Percentiles rank a stretch among this genome's conserved stretches.
Conservation (phyloP, 2,329 filamentous ascomycete genomes). For the Ophiostoma pallidulum region DNA sequence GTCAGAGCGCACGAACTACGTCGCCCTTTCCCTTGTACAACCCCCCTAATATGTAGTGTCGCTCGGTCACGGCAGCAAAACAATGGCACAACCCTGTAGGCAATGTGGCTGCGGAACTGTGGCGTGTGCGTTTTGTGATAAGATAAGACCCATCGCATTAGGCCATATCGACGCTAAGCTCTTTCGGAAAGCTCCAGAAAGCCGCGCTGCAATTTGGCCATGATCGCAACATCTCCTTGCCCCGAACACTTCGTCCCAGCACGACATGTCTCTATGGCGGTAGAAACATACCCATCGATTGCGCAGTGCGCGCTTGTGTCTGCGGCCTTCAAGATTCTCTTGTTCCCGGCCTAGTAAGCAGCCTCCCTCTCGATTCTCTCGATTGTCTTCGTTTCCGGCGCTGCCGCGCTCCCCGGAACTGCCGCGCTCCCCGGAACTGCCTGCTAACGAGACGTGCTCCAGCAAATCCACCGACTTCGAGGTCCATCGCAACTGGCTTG, state of each 20-base stretch:
- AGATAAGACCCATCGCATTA: no score
- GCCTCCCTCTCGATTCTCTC: not conserved
- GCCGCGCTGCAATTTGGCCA: not conserved
- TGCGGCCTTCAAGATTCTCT: constrained; percentile 78
- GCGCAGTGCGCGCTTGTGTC: constrained; percentile 79
- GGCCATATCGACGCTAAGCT: no score
- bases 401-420: not conserved
- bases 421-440: not conserved
- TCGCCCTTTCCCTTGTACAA: not conserved
- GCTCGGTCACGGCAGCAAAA: not conserved
- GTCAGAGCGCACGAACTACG: not conserved
- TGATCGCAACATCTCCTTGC: not conserved
- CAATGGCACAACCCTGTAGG: no score
- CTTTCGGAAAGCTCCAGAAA: constrained; percentile 8
- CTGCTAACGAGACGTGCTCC: constrained; percentile 16
- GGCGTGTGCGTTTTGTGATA: not conserved
- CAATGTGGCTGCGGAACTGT: not conserved
- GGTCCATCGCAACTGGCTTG: constrained; percentile 97
- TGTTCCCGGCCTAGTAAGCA: constrained; percentile 89
- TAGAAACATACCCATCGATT: constrained; percentile 73
- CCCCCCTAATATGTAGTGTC: not conserved
- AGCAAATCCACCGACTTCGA: constrained; percentile 99
- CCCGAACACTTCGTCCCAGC: not conserved
- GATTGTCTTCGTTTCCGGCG: not conserved
- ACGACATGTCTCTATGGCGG: constrained; percentile 45